Evolutionary conservation across 805 yeast genomes (phyloP).

Genomic region (Candida morakotiae): DNA sequence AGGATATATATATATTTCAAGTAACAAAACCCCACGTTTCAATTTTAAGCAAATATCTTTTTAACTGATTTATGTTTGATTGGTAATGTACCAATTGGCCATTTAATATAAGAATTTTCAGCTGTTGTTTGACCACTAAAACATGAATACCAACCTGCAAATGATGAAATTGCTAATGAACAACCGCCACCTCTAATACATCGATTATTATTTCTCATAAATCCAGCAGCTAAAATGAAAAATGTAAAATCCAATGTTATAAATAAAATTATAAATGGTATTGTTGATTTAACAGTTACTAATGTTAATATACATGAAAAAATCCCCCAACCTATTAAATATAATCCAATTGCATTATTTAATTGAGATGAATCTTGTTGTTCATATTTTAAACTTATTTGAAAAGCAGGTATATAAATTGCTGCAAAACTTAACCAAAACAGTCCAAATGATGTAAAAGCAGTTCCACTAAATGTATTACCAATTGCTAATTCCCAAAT

Average conservation of each 20-base stretch:
- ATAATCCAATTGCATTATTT: conserved; percentile 54
- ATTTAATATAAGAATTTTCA: conserved; percentile 53
- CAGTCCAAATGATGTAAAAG: conserved; percentile 58
- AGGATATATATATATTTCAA: too few relatives aligned
- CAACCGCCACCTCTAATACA: conserved; percentile 57
- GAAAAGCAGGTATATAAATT: conserved; percentile 55
- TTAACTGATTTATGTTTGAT: background rate
- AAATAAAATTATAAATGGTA: conserved; percentile 57
- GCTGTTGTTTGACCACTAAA: conserved; percentile 56
- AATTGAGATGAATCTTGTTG: conserved; percentile 33
- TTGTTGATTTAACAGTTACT: conserved; percentile 60
- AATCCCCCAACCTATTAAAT: conserved; percentile 56
- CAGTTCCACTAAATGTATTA: conserved; percentile 66
- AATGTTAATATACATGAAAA: conserved; percentile 52
- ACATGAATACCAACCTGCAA: conserved; percentile 56
- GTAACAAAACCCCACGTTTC: too few relatives aligned
- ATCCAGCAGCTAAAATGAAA: conserved; percentile 48
- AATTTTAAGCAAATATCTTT: background rate
- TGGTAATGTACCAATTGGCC: conserved; percentile 1
- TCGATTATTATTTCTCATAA: conserved; percentile 40
- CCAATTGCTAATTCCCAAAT: conserved; percentile 57
- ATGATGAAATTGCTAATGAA: conserved; percentile 50
- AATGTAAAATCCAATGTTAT: conserved; percentile 54
- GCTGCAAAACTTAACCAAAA: conserved; percentile 69
- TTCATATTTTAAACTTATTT: conserved; percentile 50